Evolutionary conservation across 2,329 filamentous ascomycete genomes (phyloP).

Genomic region (Pseudogymnoascus sp.): DNA sequence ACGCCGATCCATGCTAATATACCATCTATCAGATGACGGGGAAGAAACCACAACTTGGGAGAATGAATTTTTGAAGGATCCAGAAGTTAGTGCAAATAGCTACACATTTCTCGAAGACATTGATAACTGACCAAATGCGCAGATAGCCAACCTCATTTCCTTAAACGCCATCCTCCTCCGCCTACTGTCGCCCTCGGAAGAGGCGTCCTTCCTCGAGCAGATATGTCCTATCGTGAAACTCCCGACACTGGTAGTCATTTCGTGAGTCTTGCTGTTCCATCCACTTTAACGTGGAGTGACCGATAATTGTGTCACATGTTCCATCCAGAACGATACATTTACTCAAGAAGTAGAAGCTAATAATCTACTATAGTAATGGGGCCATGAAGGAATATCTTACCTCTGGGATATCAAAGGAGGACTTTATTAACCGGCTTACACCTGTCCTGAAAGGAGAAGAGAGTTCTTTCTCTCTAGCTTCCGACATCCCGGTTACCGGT

Average conservation of each 20-base stretch:
- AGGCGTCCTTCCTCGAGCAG: conserved; percentile 71
- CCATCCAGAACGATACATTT: not conserved
- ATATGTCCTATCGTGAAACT: conserved; percentile 72
- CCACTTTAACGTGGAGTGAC: not conserved
- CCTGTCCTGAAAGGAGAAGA: conserved; percentile 30
- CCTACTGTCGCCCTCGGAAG: conserved; percentile 62
- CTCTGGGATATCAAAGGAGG: conserved; percentile 52
- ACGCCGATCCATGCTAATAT: conserved; percentile 14
- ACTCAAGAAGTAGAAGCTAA: conserved; percentile 9
- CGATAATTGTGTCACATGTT: not conserved
- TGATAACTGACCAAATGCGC: conserved; percentile 16
- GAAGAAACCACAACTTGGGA: conserved; percentile 67
- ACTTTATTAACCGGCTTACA: conserved; percentile 52
- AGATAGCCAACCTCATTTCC: conserved; percentile 49
- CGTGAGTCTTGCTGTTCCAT: conserved; percentile 36
- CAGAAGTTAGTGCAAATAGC: conserved; percentile 37
- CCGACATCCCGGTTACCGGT: not conserved
- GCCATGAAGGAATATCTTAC: conserved; percentile 69
- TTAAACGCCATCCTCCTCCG: conserved; percentile 61
- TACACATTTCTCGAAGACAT: not conserved
- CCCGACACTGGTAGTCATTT: conserved; percentile 74
- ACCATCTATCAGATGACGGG: conserved; percentile 49
- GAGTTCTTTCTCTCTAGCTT: not conserved
- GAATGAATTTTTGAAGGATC: conserved; percentile 52
- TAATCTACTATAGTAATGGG: conserved; percentile 48